Base-by-base conservation (phyloP, 441 rosid species). In the Bruguiera hainesii region DNA sequence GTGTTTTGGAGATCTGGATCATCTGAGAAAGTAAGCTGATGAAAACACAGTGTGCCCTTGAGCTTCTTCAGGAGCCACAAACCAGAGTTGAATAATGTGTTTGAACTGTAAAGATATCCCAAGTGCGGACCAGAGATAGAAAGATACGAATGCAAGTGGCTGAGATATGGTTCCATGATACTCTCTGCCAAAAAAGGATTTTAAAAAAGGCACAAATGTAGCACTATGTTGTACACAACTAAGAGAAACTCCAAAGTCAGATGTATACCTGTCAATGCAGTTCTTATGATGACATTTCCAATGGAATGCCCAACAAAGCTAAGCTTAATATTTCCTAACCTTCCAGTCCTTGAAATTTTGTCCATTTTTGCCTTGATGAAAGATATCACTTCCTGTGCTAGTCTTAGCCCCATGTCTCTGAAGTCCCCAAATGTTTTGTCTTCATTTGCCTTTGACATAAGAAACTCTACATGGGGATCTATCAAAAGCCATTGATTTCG, bases 251-350 rank as follows among this genome's bases (percentile, higher is more conserved):
- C 37, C 55, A 51, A 49, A 56, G 69, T 57, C 50, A 42, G 61
- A 73, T 65, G 39, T 63, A 23, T 78, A 95, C 99, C 99, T 71
- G 98, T 73, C 61, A 95, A 77, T n/a, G 97, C 96, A 63, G 99
- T 64, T 77, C 98, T 83, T 70, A 91, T 77, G 70, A 95, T 95
- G 65, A 95, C 71, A 75, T 91, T 95, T 70, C 98, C 99, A 64
- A 95, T 89, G 58, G 98, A 95, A 80, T 95, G 99, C 21, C 98
- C 99, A 61, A 90, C 98, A 79, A 95, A 95, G 87, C 95, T 90
- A 72, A 95, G 82, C 82, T 82, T 89, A 81, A 95, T 80, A 66
- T 71, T 65, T 79, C 78, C 80, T 64, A 87, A 75, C 60, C 68
- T 71, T 29, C 87, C 84, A 1, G 83, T 76, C 75, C 87, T 89